Percentiles rank a stretch among this genome's conserved stretches.
Evolutionary conservation across 2,329 filamentous ascomycete genomes (phyloP).

Genomic region (Cladosporium sp.): DNA sequence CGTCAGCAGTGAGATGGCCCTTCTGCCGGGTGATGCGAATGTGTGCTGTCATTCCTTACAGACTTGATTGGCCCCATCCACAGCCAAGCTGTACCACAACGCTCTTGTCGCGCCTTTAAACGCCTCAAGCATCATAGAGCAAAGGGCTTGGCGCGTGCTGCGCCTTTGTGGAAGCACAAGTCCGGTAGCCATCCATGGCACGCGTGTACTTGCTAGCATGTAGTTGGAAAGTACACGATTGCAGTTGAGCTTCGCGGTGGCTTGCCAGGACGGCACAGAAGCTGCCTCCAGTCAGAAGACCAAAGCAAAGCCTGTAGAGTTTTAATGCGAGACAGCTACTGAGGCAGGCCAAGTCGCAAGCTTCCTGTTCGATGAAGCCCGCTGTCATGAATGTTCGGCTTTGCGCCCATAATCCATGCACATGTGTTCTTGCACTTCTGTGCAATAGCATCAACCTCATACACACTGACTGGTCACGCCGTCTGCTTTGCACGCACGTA

Average conservation of each 20-base stretch:
- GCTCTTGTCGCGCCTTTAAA: neutral
- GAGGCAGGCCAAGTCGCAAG: neutral
- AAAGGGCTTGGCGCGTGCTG: neutral
- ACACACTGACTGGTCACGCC: no score
- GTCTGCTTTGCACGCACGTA: no score
- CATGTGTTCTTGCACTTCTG: no score
- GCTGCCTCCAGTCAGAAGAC: neutral
- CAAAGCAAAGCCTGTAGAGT: neutral
- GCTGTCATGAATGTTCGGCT: no score
- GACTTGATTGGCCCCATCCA: neutral
- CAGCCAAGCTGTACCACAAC: neutral
- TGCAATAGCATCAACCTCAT: no score
- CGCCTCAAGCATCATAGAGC: neutral
- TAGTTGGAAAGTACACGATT: neutral
- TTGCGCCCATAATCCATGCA: no score
- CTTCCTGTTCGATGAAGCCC: neutral
- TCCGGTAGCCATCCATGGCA: neutral
- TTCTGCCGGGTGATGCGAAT: neutral
- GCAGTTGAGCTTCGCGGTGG: neutral
- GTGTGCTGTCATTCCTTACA: neutral
- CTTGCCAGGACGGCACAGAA: neutral
- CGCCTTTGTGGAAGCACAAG: neutral
- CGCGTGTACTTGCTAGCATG: no score
- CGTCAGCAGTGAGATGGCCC: no score
- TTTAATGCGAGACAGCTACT: constrained; percentile 1